These are phyloP conservation scores for Astragalus glycyphyllos DNA, from an alignment of 306 rosid genomes.

Conservation along the genomic window DNA sequence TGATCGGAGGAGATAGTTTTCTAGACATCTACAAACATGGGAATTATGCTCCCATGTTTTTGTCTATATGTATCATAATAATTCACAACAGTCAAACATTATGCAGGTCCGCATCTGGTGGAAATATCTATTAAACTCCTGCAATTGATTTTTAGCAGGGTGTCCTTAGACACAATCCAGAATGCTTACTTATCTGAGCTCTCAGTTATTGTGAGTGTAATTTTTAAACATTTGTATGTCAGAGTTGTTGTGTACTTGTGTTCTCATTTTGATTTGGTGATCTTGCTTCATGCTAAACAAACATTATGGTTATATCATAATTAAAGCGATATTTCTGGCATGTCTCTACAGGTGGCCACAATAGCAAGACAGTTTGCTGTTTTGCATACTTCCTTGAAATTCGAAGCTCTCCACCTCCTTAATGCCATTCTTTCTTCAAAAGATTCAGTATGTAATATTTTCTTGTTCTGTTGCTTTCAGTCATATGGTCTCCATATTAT, in stretches of 20 bases:
- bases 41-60: conserved; percentile 25
- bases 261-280: conserved; percentile 30
- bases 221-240: conserved; percentile 13
- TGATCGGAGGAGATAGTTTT: conserved; percentile 12
- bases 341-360: conserved; percentile 60
- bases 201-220: conserved; percentile 69
- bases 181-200: conserved; percentile 60
- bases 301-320: background rate
- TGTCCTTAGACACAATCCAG: conserved; percentile 54
- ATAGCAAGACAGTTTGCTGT: conserved; percentile 78
- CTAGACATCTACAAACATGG: conserved; percentile 9
- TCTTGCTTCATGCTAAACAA: conserved; percentile 31
- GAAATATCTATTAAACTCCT: conserved; percentile 67
- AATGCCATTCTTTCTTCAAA: conserved; percentile 65
- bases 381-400: conserved; percentile 76
- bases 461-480: conserved; percentile 30
- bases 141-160: conserved; percentile 64
- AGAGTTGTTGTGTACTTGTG: conserved; percentile 30
- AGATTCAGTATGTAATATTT: conserved; percentile 57
- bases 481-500: conserved; percentile 26
- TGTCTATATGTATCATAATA: conserved; percentile 19
- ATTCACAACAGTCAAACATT: conserved; percentile 41
- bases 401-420: conserved; percentile 81
- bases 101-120: conserved; percentile 75
- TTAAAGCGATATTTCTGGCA: conserved; percentile 16